Conservation (phyloP, 371 early-diverging fungal species). For the Umbelopsis sp. region DNA sequence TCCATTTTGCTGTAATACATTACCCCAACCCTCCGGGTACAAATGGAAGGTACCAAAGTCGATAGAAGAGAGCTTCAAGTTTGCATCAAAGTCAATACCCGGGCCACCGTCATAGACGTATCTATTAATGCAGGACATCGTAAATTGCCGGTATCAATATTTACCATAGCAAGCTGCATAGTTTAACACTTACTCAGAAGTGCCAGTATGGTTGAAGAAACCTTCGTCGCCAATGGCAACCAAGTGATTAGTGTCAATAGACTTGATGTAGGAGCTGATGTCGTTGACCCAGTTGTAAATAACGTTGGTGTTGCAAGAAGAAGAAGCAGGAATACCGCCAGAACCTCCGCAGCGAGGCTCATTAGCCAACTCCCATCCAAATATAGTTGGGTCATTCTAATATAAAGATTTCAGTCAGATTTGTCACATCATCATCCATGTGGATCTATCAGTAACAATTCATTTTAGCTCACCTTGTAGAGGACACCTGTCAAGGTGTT, state of each 20-base stretch:
- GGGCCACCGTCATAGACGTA: constrained; percentile 20
- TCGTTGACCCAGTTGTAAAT: constrained; percentile 29
- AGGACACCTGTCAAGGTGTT: constrained; percentile 29
- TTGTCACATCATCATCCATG: too few relatives aligned
- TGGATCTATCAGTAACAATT: background rate
- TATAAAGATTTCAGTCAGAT: background rate
- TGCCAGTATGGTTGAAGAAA: constrained; percentile 23
- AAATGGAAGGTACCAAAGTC: constrained; percentile 30
- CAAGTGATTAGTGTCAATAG: constrained; percentile 32
- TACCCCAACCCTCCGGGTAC: constrained; percentile 20
- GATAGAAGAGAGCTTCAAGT: constrained; percentile 21
- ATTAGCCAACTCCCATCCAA: constrained; percentile 31
- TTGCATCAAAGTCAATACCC: constrained; percentile 26
- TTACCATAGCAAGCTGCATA: too few relatives aligned
- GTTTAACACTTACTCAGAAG: background rate
- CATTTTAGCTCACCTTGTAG: background rate
- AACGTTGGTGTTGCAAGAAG: constrained; percentile 8
- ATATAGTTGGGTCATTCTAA: constrained; percentile 35
- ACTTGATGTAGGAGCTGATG: constrained; percentile 30
- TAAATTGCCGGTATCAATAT: too few relatives aligned
- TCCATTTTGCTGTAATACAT: background rate
- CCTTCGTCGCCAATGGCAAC: constrained; percentile 39
- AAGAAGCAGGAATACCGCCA: background rate
- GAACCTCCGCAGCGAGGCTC: constrained; percentile 24
- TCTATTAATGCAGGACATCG: too few relatives aligned